Conservation (phyloP, 306 rosid species). For the Crotalaria pallida region DNA sequence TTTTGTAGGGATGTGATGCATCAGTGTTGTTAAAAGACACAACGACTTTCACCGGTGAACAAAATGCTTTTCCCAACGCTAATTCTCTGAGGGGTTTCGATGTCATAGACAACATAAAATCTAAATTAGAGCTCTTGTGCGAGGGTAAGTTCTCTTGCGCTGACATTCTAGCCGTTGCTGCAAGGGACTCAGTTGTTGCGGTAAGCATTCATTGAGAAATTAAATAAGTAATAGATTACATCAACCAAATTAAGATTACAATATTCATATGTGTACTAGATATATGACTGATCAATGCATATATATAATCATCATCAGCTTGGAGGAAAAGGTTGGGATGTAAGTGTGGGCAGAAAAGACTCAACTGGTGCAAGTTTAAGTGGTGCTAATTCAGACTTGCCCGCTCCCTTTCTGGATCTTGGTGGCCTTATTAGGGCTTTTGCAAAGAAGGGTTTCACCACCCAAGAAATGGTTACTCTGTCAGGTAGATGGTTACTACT, state of each 20-base stretch:
- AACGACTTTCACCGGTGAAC: constrained; percentile 35
- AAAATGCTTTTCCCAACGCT: constrained; percentile 25
- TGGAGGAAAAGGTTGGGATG: constrained; percentile 39
- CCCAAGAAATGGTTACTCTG: constrained; percentile 35
- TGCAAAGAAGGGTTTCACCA: constrained; percentile 38
- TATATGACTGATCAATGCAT: neutral
- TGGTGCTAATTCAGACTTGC: constrained; percentile 33
- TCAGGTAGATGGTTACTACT: constrained; percentile 15
- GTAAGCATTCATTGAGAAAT: constrained; percentile 16
- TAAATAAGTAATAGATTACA: neutral
- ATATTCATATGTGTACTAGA: neutral
- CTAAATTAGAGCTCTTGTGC: constrained; percentile 20
- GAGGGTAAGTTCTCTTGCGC: constrained; percentile 42
- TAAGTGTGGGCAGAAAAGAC: constrained; percentile 48
- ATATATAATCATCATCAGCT: constrained; percentile 29
- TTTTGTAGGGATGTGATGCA: constrained; percentile 49
- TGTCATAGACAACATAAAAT: constrained; percentile 35
- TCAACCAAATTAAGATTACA: neutral
- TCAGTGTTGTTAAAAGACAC: constrained; percentile 43
- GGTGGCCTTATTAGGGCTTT: constrained; percentile 29
- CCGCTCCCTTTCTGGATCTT: constrained; percentile 29
- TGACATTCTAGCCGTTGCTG: constrained; percentile 43
- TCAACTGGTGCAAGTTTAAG: constrained; percentile 39
- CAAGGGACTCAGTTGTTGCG: constrained; percentile 36
- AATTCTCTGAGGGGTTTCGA: constrained; percentile 40